These are phyloP conservation scores for Paecilomyces sp. DNA, from an alignment of 2,329 filamentous ascomycete species.

Conservation along the genomic window DNA sequence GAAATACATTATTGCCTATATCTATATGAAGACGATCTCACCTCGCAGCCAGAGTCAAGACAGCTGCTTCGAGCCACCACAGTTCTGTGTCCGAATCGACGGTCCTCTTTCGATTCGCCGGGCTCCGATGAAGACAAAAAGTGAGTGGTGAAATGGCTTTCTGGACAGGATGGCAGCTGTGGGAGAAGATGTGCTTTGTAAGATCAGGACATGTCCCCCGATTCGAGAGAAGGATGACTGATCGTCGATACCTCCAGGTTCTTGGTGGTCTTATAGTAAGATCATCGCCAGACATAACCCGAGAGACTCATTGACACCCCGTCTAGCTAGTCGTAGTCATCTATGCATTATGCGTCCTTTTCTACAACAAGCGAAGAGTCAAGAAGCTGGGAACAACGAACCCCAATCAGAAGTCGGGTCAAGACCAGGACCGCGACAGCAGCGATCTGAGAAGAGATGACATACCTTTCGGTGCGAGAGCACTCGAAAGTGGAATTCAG, in stretches of 20 bases:
- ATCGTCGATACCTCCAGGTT: conserved; percentile 47
- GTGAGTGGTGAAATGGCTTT: not conserved
- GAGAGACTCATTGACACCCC: conserved; percentile 16
- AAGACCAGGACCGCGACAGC: conserved; percentile 46
- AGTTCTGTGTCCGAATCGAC: not conserved
- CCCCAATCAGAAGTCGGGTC: conserved; percentile 54
- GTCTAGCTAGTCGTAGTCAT: conserved; percentile 56
- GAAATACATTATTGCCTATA: not conserved
- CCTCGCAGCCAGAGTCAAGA: not conserved
- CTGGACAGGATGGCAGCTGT: conserved; percentile 44
- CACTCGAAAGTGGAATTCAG: conserved; percentile 74
- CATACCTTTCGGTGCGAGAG: conserved; percentile 79
- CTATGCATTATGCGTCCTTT: conserved; percentile 60
- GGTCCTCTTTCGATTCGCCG: not conserved
- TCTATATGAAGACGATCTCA: not conserved
- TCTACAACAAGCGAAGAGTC: conserved; percentile 48
- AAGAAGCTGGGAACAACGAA: conserved; percentile 59
- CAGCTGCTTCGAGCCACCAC: not conserved
- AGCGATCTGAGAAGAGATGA: conserved; percentile 50
- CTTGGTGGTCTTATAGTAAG: conserved; percentile 62
- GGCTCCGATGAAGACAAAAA: not conserved
- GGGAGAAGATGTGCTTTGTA: conserved; percentile 89
- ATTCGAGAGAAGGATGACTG: conserved; percentile 6
- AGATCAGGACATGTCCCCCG: conserved; percentile 25
- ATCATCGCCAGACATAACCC: not conserved